Base-by-base conservation (phyloP, 306 rosid species). In the Rosa chinensis region DNA sequence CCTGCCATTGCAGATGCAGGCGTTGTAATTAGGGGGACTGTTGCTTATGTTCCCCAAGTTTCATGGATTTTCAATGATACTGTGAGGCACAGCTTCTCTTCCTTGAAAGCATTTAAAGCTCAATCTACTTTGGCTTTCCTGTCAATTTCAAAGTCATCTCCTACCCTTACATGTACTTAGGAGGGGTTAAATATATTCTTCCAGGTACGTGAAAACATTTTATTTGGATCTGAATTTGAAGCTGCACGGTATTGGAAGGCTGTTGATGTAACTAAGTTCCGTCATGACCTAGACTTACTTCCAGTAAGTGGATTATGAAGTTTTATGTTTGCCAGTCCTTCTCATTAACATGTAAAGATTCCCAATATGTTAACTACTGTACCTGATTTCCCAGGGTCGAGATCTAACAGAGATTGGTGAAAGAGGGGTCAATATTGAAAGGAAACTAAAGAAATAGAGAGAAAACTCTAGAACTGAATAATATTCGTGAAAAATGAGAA, bases 61-160 rank as follows among this genome's bases (percentile, higher is more conserved):
- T 94, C 98, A 58, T 94, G 98, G 98, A 94, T 94, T 79, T 89
- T 89, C 88, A 94, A 94, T 85, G 98, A 94, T 67, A 88, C 98
- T 12, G 98, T 94, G 82, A 92, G 97, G 81, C 78, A 23, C 61
- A 77, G 39, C 70, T 83, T n/a, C 63, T 62, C 58, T 53, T 44
- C 28, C 75, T 61, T 37, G 11, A 20, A 48, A 18, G 8, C 48
- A 21, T 20, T 44, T 70, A 70, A 39, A 55, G 69, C 76, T 17
- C 35, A 56, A 50, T 23, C 2, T 52, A 69, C 70, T 62, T 50
- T 45, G 39, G 61, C 1, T 45, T 78, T 74, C 12, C 16, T 4
- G n/a, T 55, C 12, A 16, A 20, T 14, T 14, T 10, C 72, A n/a
- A 32, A 67, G 62, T 21, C 40, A 72, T 61, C 50, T 72, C 37